Evolutionary conservation across 2,329 filamentous ascomycete species (phyloP).

Genomic region (Magnaporthales sp.): DNA sequence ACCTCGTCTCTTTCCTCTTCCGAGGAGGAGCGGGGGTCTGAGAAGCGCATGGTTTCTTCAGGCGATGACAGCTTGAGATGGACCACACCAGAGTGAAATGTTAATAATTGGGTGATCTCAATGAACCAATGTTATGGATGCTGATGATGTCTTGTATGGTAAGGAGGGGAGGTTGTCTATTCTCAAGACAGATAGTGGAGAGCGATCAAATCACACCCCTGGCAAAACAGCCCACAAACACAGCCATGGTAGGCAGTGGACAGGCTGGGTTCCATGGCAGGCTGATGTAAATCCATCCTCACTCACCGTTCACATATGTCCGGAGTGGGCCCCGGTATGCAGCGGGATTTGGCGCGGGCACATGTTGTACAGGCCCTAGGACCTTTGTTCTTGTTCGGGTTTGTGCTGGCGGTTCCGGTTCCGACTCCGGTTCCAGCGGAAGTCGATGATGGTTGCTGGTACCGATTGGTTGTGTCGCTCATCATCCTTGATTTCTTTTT

Average conservation of each 20-base stretch:
- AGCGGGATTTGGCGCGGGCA: slow-evolving; percentile 43
- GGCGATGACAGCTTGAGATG: slow-evolving; percentile 33
- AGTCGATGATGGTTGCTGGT: neutral
- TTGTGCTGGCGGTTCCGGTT: neutral
- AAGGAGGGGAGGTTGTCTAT: neutral
- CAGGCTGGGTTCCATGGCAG: no score
- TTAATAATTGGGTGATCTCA: neutral
- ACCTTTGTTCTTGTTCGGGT: slow-evolving; percentile 22
- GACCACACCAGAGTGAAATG: neutral
- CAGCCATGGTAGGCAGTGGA: no score
- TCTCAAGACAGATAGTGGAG: neutral
- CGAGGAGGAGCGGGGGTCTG: slow-evolving; percentile 39
- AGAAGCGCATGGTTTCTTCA: slow-evolving; percentile 36
- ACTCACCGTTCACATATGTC: slow-evolving; percentile 39
- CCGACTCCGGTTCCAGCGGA: neutral
- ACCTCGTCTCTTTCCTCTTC: slow-evolving; percentile 35
- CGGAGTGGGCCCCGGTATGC: slow-evolving; percentile 31
- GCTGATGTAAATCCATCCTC: neutral
- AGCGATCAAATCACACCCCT: neutral
- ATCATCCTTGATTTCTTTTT: neutral
- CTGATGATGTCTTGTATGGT: neutral
- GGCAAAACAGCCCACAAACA: no score
- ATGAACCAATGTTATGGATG: neutral
- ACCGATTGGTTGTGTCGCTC: neutral
- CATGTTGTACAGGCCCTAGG: slow-evolving; percentile 41